phyloP scores from a whole-genome alignment of 306 rosid species.

The Corylus americana region DNA sequence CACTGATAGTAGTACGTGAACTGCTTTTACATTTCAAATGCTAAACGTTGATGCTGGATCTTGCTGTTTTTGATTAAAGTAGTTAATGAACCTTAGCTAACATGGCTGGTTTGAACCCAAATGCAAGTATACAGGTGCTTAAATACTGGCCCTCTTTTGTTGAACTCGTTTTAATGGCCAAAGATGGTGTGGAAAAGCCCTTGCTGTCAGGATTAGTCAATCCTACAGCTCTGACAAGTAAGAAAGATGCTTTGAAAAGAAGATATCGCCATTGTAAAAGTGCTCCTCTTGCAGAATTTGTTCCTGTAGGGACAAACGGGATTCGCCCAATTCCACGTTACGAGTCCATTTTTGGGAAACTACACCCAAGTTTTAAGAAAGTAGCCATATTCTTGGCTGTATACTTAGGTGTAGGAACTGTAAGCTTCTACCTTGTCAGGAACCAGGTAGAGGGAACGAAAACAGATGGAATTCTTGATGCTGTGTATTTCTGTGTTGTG shows the following conservation, averaged over 20 bases:
- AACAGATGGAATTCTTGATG: constrained; percentile 4
- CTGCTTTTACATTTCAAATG: constrained; percentile 4
- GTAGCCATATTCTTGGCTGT: neutral
- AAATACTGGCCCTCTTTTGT: constrained; percentile 13
- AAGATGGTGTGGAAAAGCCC: constrained; percentile 40
- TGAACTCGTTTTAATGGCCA: constrained; percentile 47
- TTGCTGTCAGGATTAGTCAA: constrained; percentile 35
- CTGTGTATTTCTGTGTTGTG: constrained; percentile 9
- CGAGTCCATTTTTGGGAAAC: neutral
- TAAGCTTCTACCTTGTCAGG: constrained; percentile 1
- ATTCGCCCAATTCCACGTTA: neutral
- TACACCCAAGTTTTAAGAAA: constrained; percentile 6
- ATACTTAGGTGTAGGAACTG: constrained; percentile 1
- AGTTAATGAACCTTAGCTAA: constrained; percentile 13
- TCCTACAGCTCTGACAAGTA: constrained; percentile 22
- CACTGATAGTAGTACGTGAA: neutral
- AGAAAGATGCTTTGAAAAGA: constrained; percentile 26
- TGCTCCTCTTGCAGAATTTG: constrained; percentile 46
- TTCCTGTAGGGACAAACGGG: neutral
- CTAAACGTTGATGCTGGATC: neutral
- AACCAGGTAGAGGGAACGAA: neutral
- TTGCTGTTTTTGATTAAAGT: neutral
- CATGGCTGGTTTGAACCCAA: constrained; percentile 11
- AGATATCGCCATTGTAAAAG: constrained; percentile 54
- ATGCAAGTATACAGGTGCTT: constrained; percentile 20